phyloP scores from a whole-genome alignment of 352 stramenopile genomes.

The Globisporangium paroecandrum region DNA sequence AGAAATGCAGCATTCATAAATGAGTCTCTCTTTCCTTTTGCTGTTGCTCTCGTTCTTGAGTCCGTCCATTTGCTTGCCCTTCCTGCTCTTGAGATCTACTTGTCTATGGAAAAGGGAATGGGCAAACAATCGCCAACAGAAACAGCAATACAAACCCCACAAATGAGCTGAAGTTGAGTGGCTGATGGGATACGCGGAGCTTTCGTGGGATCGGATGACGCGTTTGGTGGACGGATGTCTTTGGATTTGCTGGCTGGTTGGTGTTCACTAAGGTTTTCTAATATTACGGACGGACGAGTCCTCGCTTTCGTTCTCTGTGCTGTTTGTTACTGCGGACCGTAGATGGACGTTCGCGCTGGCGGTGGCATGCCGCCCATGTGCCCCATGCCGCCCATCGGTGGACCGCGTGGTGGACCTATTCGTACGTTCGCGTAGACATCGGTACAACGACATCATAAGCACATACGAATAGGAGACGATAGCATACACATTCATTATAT shows the following conservation, averaged over 20 bases:
- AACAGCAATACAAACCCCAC: not conserved
- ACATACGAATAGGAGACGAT: not conserved
- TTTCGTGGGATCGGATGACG: not conserved
- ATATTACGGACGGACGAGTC: conserved; percentile 6
- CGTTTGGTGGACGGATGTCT: not conserved
- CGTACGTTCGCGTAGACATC: not conserved
- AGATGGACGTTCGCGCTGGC: conserved; percentile 58
- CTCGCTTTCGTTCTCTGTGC: not conserved
- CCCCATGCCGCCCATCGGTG: conserved; percentile 30
- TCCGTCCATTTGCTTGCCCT: not conserved
- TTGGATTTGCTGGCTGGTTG: not conserved
- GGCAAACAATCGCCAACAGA: not conserved
- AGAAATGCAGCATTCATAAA: not conserved
- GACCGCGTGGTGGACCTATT: conserved; percentile 48
- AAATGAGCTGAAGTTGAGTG: not conserved
- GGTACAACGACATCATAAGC: not conserved
- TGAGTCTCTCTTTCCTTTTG: not conserved
- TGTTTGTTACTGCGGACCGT: conserved; percentile 48
- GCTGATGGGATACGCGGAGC: not conserved
- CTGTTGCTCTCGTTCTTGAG: not conserved
- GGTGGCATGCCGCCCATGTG: conserved; percentile 36
- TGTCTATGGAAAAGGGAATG: not conserved
- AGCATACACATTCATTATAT: not conserved
- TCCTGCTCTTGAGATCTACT: not conserved
- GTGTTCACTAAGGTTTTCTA: conserved; percentile 9